phyloP scores from a whole-genome alignment of 352 stramenopile species.

The Phytophthora agathidicida region DNA sequence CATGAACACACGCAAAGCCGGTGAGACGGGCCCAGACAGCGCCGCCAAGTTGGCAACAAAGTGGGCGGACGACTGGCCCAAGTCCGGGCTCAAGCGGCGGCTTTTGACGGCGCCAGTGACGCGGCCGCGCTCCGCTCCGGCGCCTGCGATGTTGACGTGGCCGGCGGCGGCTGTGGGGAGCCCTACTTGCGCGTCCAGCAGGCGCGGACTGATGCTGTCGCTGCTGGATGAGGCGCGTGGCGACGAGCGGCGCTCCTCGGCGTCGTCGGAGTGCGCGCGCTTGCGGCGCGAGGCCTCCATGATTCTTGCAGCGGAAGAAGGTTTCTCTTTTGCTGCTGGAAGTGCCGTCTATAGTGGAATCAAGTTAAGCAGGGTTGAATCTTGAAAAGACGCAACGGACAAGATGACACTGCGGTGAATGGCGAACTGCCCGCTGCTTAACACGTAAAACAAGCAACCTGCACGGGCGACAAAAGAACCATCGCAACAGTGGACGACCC shows the following conservation, averaged over 20 bases:
- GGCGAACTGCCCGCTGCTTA: too few species aligned
- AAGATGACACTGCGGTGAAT: too few species aligned
- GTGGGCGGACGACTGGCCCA: slow-evolving; percentile 6
- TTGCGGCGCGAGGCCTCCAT: slow-evolving; percentile 47
- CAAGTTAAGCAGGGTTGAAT: neutral
- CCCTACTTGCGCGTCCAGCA: slow-evolving; percentile 23
- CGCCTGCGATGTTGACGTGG: slow-evolving; percentile 2
- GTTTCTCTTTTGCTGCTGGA: slow-evolving; percentile 14
- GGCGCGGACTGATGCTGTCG: slow-evolving; percentile 27
- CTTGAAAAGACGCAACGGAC: slow-evolving; percentile 1
- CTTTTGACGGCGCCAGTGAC: slow-evolving; percentile 34
- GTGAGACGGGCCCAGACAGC: slow-evolving; percentile 8
- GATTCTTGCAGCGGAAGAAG: neutral
- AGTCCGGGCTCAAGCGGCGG: slow-evolving; percentile 23
- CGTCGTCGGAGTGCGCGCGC: slow-evolving; percentile 40
- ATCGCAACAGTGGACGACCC: too few species aligned
- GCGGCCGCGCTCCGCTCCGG: slow-evolving; percentile 7
- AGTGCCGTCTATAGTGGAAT: slow-evolving; percentile 1
- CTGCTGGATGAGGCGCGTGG: slow-evolving; percentile 9
- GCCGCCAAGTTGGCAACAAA: slow-evolving; percentile 20
- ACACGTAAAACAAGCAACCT: too few species aligned
- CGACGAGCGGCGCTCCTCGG: slow-evolving; percentile 13
- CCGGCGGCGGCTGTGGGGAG: neutral
- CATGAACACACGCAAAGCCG: slow-evolving; percentile 11
- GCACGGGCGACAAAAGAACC: too few species aligned